Conservation (phyloP, 768 basidiomycete genomes). For the Mycena leptocephala region DNA sequence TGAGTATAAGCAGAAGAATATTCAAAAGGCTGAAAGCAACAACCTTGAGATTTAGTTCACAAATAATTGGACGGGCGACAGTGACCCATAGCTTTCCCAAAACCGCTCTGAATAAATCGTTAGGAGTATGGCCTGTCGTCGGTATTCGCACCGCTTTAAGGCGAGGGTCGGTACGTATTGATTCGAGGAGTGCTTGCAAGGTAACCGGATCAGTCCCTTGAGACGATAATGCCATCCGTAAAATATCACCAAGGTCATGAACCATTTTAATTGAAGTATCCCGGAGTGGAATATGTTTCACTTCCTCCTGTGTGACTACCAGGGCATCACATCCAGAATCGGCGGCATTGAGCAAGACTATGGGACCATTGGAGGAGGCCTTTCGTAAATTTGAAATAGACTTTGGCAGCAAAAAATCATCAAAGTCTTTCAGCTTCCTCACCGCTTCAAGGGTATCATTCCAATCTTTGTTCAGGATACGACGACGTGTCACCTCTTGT, state of each 20-base stretch:
- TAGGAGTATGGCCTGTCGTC: neutral
- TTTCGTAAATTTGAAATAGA: constrained; percentile 27
- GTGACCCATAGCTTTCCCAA: neutral
- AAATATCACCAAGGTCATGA: neutral
- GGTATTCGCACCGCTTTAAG: constrained; percentile 3
- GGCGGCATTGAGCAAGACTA: constrained; percentile 51
- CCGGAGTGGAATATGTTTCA: constrained; percentile 32
- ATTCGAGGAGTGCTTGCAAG: neutral
- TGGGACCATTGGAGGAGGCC: constrained; percentile 47
- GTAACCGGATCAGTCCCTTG: neutral
- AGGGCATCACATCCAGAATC: constrained; percentile 37
- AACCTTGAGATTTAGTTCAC: constrained; percentile 3
- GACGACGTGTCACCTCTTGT: constrained; percentile 34
- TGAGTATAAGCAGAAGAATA: neutral
- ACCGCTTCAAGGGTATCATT: constrained; percentile 43
- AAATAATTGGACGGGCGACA: neutral
- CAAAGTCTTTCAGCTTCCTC: constrained; percentile 42
- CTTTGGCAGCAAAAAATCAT: constrained; percentile 39
- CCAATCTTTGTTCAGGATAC: constrained; percentile 43
- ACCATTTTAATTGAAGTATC: neutral
- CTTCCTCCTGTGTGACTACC: constrained; percentile 24
- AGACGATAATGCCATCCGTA: constrained; percentile 4
- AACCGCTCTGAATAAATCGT: neutral
- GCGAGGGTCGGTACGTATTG: neutral
- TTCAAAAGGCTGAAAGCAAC: neutral